Evolutionary conservation across 169 alveolate genomes (phyloP).

Genomic region (Ichthyophthirius multifiliis): DNA sequence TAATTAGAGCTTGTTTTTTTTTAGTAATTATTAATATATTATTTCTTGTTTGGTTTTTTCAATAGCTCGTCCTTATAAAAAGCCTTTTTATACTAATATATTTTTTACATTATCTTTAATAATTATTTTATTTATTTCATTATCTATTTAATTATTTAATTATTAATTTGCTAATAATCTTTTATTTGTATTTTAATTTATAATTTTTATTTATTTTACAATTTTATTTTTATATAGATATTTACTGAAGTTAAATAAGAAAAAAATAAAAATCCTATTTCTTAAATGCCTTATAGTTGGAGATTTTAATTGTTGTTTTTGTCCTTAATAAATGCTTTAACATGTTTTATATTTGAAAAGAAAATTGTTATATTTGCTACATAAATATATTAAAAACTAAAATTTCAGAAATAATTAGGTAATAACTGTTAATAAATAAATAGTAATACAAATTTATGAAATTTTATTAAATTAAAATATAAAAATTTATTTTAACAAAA

Average conservation of each 20-base stretch:
- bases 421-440: no score
- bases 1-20: constrained; percentile 15
- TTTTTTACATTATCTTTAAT: constrained; percentile 36
- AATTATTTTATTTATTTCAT: not conserved
- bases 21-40: constrained; percentile 61
- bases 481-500: no score
- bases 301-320: not conserved
- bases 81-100: constrained; percentile 72
- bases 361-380: no score
- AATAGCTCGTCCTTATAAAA: constrained; percentile 77
- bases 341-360: not conserved
- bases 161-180: not conserved
- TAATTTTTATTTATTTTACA: not conserved
- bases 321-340: not conserved
- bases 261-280: not conserved
- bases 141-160: not conserved
- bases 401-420: no score
- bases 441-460: no score
- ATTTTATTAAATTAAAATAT: no score
- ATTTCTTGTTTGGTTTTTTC: constrained; percentile 65
- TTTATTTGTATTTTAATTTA: not conserved
- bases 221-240: not conserved
- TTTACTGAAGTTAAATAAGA: not conserved
- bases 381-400: no score
- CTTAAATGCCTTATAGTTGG: not conserved